Evolutionary conservation across 2,329 filamentous ascomycete genomes (phyloP), one percentile per base, ranked within the genome.

Genomic region (Colletotrichum brevisporum): DNA sequence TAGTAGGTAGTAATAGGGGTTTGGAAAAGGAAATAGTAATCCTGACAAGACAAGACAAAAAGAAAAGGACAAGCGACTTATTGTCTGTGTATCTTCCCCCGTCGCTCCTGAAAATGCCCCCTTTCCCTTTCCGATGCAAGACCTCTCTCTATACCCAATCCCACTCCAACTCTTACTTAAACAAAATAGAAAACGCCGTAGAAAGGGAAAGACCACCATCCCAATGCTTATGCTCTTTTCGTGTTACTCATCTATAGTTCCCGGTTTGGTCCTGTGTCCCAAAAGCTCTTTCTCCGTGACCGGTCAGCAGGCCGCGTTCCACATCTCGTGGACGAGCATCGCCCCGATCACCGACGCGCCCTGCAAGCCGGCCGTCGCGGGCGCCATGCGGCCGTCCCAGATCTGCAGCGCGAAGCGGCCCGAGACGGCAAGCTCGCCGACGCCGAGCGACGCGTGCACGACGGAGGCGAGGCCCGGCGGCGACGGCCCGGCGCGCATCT

Each of bases 301-400:
- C 3, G 6, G 8, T 36, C 59, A 69, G 45, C 54, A 71, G 26
- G 60, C 65, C 6, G 69, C 69, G 27, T 67, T 71, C 67, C 69
- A 71, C 31, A 70, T 57, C 60, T 68, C 63, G 31, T 72, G 70
- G 1, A 58, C 56, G 39, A 72, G 68, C 61, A 72, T 69, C 51
- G 50, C 43, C 2, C 69, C 64, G 59, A 72, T 69, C 15, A 72
- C 56, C 5, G 53, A 60, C n/a, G 61, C 62, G 15, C 70, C 70
- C 0, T 69, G 70, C 18, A 61, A 31, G 16, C 68, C 47, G 4
- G 66, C 62, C 9, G 51, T 63, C 57, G 41, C 48, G n/a, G 27
- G 21, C 4, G 57, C 39, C 27, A 52, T 51, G 48, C 57, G 54
- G 5, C 45, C 47, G n/a, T 57, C 53, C 64, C 65, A 72, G 10